Evolutionary conservation across 225 moss, liverwort and hornwort species (phyloP).

Genomic region (Antitrichia curtipendula): DNA sequence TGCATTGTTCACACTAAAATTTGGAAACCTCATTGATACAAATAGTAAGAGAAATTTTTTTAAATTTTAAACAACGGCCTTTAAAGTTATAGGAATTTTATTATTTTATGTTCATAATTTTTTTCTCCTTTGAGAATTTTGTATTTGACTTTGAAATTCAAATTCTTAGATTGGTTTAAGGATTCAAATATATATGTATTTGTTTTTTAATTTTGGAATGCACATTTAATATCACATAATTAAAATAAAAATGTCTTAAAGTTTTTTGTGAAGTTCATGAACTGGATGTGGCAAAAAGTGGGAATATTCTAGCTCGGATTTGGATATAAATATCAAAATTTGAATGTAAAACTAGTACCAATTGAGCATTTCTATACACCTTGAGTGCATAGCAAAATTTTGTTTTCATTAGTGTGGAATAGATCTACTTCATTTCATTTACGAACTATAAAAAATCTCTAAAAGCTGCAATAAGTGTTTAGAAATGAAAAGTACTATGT

Average conservation of each 20-base stretch:
- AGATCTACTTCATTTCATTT: not conserved
- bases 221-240: not conserved
- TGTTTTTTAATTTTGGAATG: not conserved
- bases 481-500: not conserved
- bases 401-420: not conserved
- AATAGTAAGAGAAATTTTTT: not conserved
- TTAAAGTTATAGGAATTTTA: not conserved
- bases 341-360: not conserved
- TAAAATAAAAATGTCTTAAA: not conserved
- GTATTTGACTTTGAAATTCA: not conserved
- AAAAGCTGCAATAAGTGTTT: not conserved
- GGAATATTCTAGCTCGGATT: rapidly evolving
- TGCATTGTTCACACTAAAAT: not conserved
- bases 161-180: not conserved
- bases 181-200: not conserved
- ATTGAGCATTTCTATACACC: not conserved
- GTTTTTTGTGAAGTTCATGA: not conserved
- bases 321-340: no score
- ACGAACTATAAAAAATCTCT: not conserved
- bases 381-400: not conserved
- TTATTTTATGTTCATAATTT: not conserved
- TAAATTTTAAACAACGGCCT: not conserved
- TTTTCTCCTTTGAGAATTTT: not conserved
- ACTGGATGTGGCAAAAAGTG: not conserved
- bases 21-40: not conserved